Evolutionary conservation across 306 rosid genomes (phyloP), one percentile per base, ranked within the genome.

Genomic region (Sphenostylis stenocarpa): DNA sequence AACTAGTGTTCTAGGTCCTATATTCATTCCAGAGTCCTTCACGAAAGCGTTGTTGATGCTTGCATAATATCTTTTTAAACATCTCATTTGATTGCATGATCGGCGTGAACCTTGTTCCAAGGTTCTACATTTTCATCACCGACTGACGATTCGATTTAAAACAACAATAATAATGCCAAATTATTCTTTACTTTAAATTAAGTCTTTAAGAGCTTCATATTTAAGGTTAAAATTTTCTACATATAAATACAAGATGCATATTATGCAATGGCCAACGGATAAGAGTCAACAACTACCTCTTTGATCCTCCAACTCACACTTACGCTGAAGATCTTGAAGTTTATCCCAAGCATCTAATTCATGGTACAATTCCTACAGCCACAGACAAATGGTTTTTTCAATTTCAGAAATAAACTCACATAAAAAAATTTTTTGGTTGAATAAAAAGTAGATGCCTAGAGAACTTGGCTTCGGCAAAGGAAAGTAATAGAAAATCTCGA

Each of bases 291-390:
- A 67, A 70, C 83, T 67, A 85, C 94, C 93, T 89, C 51, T 85
- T 48, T 88, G 79, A 57, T 80, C 86, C 79, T 89, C 92, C 34
- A 64, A 91, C 44, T 70, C 82, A 57, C 38, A 62, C 82, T 87
- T 81, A 11, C 73, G 96, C 53, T 70, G 81, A 84, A 80, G 75
- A 64, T 90, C 93, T 76, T 92, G 86, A 62, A 86, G 84, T 79
- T 88, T 83, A 78, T 79, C 91, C 86, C 84, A 72, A 29, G 89
- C 87, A 79, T 90, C 87, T 21, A 86, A 72, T 53, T 90, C 96
- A 70, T 92, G 93, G 83, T 92, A 90, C 77, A 92, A 79, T 83
- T 90, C 93, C 97, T 92, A 80, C 5, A 8, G 49, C 72, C 81
- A 81, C 16, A 61, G 17, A 67, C 33, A 47, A 19, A 34, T 7